A percentile compares a stretch with the other conserved stretches of the same genome.
Evolutionary conservation across 164 flowering plant species (phyloP).

Genomic region (Stephania japonica): DNA sequence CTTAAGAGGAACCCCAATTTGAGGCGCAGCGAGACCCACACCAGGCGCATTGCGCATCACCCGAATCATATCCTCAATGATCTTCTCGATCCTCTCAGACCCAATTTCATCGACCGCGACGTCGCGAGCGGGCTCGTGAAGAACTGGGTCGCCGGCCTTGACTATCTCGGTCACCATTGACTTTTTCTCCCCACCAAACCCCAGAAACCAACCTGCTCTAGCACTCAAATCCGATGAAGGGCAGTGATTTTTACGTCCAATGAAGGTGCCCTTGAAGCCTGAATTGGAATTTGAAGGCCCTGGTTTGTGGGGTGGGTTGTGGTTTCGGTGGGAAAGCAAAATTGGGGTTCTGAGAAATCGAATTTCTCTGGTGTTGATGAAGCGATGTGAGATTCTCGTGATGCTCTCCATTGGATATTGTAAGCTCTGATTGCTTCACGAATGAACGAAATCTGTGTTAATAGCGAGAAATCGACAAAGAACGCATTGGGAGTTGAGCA

Average conservation of each 20-base stretch:
- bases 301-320: not conserved
- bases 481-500: not conserved
- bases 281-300: not conserved
- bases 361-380: slow-evolving; percentile 9
- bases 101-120: slow-evolving; percentile 61
- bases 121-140: slow-evolving; percentile 76
- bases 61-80: slow-evolving; percentile 72
- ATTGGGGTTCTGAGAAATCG: slow-evolving; percentile 12
- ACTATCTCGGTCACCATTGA: slow-evolving; percentile 48
- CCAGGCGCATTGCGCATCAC: slow-evolving; percentile 89
- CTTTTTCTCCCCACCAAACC: slow-evolving; percentile 56
- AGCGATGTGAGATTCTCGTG: not conserved
- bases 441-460: not conserved
- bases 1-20: slow-evolving; percentile 81
- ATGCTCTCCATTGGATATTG: not conserved
- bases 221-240: slow-evolving; percentile 21
- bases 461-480: not conserved
- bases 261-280: slow-evolving; percentile 10
- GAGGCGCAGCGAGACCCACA: slow-evolving; percentile 97
- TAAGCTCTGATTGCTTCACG: not conserved
- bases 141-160: slow-evolving; percentile 90
- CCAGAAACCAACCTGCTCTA: slow-evolving; percentile 71
- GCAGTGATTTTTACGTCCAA: slow-evolving; percentile 13
- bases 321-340: not conserved
- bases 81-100: slow-evolving; percentile 73